Percentiles rank a stretch among this genome's conserved stretches.
Conservation (phyloP, 2,329 filamentous ascomycete genomes). For the Aspergillus ochraceoroseus region DNA sequence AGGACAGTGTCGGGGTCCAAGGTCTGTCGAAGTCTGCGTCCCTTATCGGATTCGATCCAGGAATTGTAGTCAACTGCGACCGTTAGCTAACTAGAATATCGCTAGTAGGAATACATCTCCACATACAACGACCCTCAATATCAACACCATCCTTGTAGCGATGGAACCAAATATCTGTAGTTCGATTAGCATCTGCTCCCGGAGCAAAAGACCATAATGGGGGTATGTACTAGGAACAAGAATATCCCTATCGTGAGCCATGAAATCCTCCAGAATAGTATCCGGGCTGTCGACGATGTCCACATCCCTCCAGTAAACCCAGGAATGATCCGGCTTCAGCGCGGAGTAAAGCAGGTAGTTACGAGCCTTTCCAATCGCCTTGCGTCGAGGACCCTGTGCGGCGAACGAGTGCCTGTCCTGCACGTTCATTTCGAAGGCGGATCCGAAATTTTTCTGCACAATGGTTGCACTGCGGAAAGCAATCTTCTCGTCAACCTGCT, state of each 20-base stretch:
- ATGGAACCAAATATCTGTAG: constrained; percentile 59
- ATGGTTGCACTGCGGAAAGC: constrained; percentile 82
- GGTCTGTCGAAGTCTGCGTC: constrained; percentile 64
- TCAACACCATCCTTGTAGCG: constrained; percentile 68
- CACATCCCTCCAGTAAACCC: constrained; percentile 98
- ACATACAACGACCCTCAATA: constrained; percentile 89
- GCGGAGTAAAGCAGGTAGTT: constrained; percentile 85
- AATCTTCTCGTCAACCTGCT: constrained; percentile 65
- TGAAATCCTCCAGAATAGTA: constrained; percentile 88
- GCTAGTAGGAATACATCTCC: background rate
- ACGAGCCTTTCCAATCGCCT: constrained; percentile 80
- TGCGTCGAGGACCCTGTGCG: constrained; percentile 83
- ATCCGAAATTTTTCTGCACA: constrained; percentile 86
- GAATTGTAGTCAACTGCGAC: constrained; percentile 90
- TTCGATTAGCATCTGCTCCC: constrained; percentile 15
- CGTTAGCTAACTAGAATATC: constrained; percentile 21
- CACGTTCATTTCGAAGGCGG: constrained; percentile 69
- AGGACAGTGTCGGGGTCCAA: constrained; percentile 77
- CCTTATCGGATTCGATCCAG: constrained; percentile 91
- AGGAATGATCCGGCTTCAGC: constrained; percentile 88
- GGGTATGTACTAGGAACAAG: constrained; percentile 81
- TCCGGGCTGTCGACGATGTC: constrained; percentile 89
- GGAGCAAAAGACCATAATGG: background rate
- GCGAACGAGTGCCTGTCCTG: constrained; percentile 78
- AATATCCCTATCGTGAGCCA: constrained; percentile 87